Conservation (phyloP, 1,139 yeast species). For the Lizanozyma gosingica region DNA sequence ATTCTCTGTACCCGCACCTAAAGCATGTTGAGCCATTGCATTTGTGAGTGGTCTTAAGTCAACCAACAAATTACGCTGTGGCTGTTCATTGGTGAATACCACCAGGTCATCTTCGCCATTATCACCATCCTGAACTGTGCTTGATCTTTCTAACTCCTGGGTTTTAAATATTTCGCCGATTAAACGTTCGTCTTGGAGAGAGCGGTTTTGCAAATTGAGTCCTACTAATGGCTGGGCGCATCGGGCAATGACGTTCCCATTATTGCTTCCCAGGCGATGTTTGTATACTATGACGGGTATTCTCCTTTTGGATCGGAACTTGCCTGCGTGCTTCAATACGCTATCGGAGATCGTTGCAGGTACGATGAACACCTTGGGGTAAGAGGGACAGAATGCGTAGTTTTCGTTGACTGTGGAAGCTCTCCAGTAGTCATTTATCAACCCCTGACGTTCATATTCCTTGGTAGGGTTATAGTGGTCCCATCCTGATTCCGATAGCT, state of each 20-base stretch:
- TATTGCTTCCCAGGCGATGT: conserved; percentile 40
- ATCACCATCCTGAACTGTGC: neutral
- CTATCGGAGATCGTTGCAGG: conserved; percentile 76
- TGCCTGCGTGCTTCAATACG: conserved; percentile 72
- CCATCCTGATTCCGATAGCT: conserved; percentile 60
- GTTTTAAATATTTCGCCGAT: conserved; percentile 61
- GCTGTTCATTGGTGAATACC: conserved; percentile 23
- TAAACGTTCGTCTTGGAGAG: conserved; percentile 84
- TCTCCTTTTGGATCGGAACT: conserved; percentile 76
- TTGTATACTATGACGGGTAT: conserved; percentile 78
- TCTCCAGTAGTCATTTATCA: conserved; percentile 52
- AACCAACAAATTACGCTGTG: conserved; percentile 63
- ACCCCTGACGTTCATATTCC: conserved; percentile 65
- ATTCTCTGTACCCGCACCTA: conserved; percentile 94
- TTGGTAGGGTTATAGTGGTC: conserved; percentile 46
- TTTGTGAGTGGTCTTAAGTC: conserved; percentile 91
- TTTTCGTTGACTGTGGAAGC: conserved; percentile 52
- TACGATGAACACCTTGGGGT: conserved; percentile 60
- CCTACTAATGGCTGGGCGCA: conserved; percentile 95
- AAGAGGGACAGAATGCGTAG: conserved; percentile 66
- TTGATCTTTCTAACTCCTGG: conserved; percentile 27
- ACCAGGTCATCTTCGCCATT: conserved; percentile 10
- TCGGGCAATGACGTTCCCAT: conserved; percentile 75
- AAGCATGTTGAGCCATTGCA: conserved; percentile 93
- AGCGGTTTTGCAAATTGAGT: conserved; percentile 66